A percentile compares a stretch with the other conserved stretches of the same genome.
Conservation (phyloP, 257 asterid species). For the Misopates orontium region DNA sequence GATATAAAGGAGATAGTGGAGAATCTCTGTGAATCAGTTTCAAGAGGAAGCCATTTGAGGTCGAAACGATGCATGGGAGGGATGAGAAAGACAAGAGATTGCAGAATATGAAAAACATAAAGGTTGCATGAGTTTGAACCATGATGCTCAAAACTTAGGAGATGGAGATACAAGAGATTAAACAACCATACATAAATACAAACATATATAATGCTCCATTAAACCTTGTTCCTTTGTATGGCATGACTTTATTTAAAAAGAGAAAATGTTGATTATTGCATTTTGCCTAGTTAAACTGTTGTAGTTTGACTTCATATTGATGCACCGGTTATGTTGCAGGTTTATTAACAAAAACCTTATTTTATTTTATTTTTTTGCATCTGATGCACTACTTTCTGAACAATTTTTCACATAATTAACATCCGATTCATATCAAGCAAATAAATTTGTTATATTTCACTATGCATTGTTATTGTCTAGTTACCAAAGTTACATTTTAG, state of each 20-base stretch:
- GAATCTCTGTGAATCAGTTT: conserved; percentile 40
- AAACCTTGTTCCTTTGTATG: not conserved
- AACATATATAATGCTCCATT: not conserved
- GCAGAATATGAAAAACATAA: conserved; percentile 11
- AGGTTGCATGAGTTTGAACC: conserved; percentile 15
- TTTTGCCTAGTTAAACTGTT: not conserved
- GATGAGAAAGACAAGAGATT: conserved; percentile 3
- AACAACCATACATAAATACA: not conserved
- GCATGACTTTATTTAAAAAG: not conserved
- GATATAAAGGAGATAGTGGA: conserved; percentile 37
- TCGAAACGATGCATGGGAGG: conserved; percentile 14
- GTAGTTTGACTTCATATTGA: no score
- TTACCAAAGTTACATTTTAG: no score
- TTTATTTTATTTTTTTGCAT: no score
- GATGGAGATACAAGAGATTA: not conserved
- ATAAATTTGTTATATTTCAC: no score
- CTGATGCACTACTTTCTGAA: no score
- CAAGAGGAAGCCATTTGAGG: conserved; percentile 25
- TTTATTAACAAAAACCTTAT: no score
- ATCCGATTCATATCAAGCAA: no score
- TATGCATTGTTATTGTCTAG: no score
- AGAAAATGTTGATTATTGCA: conserved; percentile 24
- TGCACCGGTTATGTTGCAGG: no score
- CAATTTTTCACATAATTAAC: no score
- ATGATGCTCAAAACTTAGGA: conserved; percentile 3